phyloP scores from a whole-genome alignment of 1,284 basidiomycete genomes.

The Volvariella surrecta region DNA sequence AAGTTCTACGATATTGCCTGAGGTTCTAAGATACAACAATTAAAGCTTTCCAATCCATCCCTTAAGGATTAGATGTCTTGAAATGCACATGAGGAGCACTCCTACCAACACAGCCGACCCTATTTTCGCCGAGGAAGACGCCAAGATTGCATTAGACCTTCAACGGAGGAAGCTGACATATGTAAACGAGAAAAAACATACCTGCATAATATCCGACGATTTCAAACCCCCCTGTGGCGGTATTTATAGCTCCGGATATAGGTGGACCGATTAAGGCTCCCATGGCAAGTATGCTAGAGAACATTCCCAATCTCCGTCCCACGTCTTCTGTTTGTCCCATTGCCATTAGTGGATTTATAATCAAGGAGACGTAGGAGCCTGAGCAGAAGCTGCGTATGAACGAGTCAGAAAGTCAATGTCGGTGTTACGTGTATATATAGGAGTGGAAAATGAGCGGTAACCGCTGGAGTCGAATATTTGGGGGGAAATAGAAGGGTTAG shows the following conservation, averaged over 20 bases:
- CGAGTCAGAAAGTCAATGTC: background rate
- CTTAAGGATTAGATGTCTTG: constrained; percentile 26
- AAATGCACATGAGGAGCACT: constrained; percentile 26
- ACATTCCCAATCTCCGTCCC: constrained; percentile 57
- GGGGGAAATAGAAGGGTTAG: background rate
- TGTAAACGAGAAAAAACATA: constrained; percentile 12
- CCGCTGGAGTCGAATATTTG: background rate
- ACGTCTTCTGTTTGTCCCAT: constrained; percentile 54
- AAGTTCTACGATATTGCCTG: background rate
- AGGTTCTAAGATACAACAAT: background rate
- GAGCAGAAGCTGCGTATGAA: constrained; percentile 23
- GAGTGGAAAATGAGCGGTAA: too few species aligned
- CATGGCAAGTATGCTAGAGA: constrained; percentile 34
- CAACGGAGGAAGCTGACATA: too few species aligned
- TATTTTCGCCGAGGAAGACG: too few species aligned
- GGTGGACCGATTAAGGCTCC: constrained; percentile 48
- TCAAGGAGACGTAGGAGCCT: constrained; percentile 48
- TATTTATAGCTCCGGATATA: constrained; percentile 55
- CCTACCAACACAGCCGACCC: constrained; percentile 28
- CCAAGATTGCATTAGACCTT: too few species aligned
- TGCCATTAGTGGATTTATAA: constrained; percentile 45
- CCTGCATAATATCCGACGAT: constrained; percentile 58
- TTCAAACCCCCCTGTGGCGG: constrained; percentile 37
- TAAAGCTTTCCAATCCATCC: constrained; percentile 28
- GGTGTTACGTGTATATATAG: background rate